These are phyloP conservation scores for Skeletonema costatum DNA, from an alignment of 108 stramenopile species.

Conservation along the genomic window DNA sequence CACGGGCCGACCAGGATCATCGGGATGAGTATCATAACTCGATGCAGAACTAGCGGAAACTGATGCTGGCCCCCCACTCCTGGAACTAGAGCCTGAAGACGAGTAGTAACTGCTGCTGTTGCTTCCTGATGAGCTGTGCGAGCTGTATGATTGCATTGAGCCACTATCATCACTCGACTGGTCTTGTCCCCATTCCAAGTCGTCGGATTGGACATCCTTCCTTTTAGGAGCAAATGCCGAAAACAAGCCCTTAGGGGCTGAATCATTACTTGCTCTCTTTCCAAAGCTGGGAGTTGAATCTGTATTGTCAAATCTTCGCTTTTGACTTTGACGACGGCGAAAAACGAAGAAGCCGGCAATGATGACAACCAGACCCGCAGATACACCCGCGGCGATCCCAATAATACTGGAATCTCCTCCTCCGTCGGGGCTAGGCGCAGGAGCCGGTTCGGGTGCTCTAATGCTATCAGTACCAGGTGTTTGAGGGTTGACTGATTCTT, in stretches of 20 bases:
- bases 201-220: not conserved
- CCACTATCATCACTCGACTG: conserved; percentile 3
- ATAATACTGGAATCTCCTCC: conserved; percentile 10
- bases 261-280: not conserved
- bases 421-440: not conserved
- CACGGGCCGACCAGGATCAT: not conserved
- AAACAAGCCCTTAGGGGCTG: not conserved
- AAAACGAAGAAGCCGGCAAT: conserved; percentile 13
- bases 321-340: conserved; percentile 2
- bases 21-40: not conserved
- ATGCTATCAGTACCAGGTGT: not conserved
- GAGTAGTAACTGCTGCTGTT: conserved; percentile 9
- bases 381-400: conserved; percentile 22
- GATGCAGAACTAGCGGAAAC: conserved; percentile 11
- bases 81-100: conserved; percentile 7
- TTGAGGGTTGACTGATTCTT: not conserved
- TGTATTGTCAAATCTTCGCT: not conserved
- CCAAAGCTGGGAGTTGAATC: not conserved
- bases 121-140: conserved; percentile 3
- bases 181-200: conserved; percentile 7
- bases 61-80: conserved; percentile 1
- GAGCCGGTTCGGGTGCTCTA: not conserved
- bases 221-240: not conserved
- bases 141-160: conserved; percentile 18
- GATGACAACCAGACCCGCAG: conserved; percentile 6